Base-by-base conservation (phyloP, 2,329 filamentous ascomycete genomes). In the Calonectria pseudoturangicola region DNA sequence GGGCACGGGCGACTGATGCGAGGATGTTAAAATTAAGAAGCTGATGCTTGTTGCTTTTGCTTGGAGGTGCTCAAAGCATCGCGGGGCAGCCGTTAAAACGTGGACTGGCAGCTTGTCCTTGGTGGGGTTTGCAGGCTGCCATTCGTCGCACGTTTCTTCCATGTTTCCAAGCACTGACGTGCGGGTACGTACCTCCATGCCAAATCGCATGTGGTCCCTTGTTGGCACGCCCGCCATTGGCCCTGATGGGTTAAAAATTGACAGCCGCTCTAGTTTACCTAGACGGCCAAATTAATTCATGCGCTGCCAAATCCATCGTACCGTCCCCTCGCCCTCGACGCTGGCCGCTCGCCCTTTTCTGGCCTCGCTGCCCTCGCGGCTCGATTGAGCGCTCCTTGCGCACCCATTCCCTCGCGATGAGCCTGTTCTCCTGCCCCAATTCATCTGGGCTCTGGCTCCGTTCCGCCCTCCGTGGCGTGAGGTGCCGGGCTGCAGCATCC, bases 361-460 rank as follows among this genome's bases (percentile, higher is more conserved):
- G 68, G 71, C 56, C 70, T 74, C 70, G 65, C 72, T 64, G 76
- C 76, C 74, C 75, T 74, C 62, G 58, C 27, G 74, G 77, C 79
- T 77, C 71, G 56, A 56, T 62, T 72, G 74, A 77, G 79, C 77
- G 79, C 79, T 72, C 68, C 36, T 48, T 74, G 78, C 78, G 79
- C 77, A 75, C 68, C 62, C 56, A 41, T 70, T 70, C 66, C 36
- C 45, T 74, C 74, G 73, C 68, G 62, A 82, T 82, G 81, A 82
- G 79, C 62, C 73, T 79, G 58, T 78, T 82, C 65, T 74, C 68
- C 30, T 80, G 77, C 62, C 78, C 78, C 71, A 78, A 80, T 76
- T 80, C 81, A 63, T 79, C 82, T 45, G 77, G 81, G 72, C 74
- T 80, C 67, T 74, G 83, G 72, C 69, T 83, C 73, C 79, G 81